Evolutionary conservation across 2,329 filamentous ascomycete species (phyloP), one percentile per base, ranked within the genome.

Genomic region (Exophiala viscosa): DNA sequence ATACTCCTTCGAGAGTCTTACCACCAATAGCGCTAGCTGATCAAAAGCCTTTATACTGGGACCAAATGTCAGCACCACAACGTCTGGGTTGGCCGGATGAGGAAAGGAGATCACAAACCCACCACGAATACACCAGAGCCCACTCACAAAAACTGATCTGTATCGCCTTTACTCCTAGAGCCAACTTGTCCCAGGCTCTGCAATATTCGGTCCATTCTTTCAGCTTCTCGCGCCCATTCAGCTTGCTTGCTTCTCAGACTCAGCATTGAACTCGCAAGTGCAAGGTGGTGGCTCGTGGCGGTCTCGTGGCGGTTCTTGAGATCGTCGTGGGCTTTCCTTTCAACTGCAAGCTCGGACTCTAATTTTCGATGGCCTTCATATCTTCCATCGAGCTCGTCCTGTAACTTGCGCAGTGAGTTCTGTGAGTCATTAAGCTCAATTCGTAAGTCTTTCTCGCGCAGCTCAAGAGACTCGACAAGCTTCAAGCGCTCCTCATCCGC

Each of bases 11-110:
- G 77, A 75, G 36, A 80, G 69, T 52, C 78, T 71, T 60, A 77
- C 66, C 60, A 80, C 78, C 54, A 78, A 73, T 55, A 70, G 73
- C 51, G 73, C 73, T 36, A 81, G 73, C 58, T 78, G 72, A 39
- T 67, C 69, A 67, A 81, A 81, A 43, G 74, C 74, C 54, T 78
- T 73, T 62, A 76, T 64, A 70, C 77, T 80, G 70, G 13, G 41
- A 31, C 15, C 42, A 43, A 28, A 14, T 33, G 52, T 58, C 51
- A 58, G 48, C 45, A 52, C 48, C 40, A 38, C 44, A 45, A 46
- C 40, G 34, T 41, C 23, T 10, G 23, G 31, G 9, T 34, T 14
- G 36, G 31, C 48, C 45, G 49, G 36, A 28, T 9, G 41, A 32
- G 48, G 38, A 4, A 11, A 55, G 47, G 32, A 53, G 36, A 53